Evolutionary conservation across 345 rosid species (phyloP).

Genomic region (Populus simonii): DNA sequence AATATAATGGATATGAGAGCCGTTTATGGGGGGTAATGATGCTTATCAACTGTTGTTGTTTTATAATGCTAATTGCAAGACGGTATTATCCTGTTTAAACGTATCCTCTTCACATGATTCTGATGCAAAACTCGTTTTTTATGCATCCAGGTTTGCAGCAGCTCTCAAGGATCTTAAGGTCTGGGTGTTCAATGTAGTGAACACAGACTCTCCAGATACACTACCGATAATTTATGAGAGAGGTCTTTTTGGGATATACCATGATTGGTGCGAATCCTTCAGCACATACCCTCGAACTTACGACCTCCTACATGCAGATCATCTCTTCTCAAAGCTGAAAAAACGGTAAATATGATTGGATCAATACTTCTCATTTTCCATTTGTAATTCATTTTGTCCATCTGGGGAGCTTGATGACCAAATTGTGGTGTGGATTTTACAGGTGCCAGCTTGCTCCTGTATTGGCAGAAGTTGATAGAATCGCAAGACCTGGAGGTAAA

Average conservation of each 20-base stretch:
- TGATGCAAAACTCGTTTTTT: neutral
- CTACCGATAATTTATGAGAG: slow-evolving; percentile 87
- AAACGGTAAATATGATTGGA: slow-evolving; percentile 37
- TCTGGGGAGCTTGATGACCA: neutral
- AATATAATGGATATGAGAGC: slow-evolving; percentile 97
- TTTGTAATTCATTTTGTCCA: neutral
- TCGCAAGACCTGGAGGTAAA: slow-evolving; percentile 92
- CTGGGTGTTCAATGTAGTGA: slow-evolving; percentile 88
- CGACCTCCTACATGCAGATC: slow-evolving; percentile 88
- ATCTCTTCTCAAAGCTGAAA: slow-evolving; percentile 81
- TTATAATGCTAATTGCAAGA: neutral
- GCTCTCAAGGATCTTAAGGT: slow-evolving; percentile 66
- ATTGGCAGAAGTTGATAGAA: slow-evolving; percentile 86
- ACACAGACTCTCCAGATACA: slow-evolving; percentile 75
- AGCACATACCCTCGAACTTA: slow-evolving; percentile 80
- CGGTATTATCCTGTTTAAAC: neutral
- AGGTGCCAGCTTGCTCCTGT: slow-evolving; percentile 84
- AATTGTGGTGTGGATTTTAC: neutral
- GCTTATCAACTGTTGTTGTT: neutral
- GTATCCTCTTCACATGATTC: neutral
- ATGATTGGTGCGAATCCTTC: slow-evolving; percentile 94
- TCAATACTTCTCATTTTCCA: neutral
- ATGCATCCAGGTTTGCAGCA: slow-evolving; percentile 67
- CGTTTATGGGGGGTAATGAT: slow-evolving; percentile 77
- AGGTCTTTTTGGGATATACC: slow-evolving; percentile 86